phyloP scores from a whole-genome alignment of 2,329 filamentous ascomycete species.

The Sordariomycetes sp. region DNA sequence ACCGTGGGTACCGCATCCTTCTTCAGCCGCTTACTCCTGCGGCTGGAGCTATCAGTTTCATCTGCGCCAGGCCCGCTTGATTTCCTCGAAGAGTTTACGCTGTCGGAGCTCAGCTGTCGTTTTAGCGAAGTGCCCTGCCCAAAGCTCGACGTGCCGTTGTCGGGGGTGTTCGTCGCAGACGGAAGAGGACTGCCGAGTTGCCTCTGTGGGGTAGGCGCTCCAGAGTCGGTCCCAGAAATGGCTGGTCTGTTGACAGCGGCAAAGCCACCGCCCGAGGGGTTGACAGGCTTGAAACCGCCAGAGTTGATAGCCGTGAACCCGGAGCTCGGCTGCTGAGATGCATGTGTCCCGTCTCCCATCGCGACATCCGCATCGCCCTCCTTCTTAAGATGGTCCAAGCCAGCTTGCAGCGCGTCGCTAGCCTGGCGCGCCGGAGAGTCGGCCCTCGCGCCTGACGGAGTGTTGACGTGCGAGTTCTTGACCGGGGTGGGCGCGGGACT shows the following conservation, averaged over 20 bases:
- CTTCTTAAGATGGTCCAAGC: slow-evolving; percentile 28
- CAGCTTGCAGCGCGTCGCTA: slow-evolving; percentile 37
- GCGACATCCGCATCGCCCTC: slow-evolving; percentile 33
- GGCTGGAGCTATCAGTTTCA: slow-evolving; percentile 53
- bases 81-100: slow-evolving; percentile 31
- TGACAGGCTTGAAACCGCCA: slow-evolving; percentile 62
- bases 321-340: slow-evolving; percentile 20
- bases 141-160: slow-evolving; percentile 42
- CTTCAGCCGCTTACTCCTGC: slow-evolving; percentile 85
- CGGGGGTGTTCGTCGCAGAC: slow-evolving; percentile 51
- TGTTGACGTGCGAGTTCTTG: slow-evolving; percentile 49
- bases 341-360: slow-evolving; percentile 27
- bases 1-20: slow-evolving; percentile 73
- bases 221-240: slow-evolving; percentile 1
- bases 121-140: slow-evolving; percentile 54
- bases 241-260: slow-evolving; percentile 49
- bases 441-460: slow-evolving; percentile 41
- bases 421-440: slow-evolving; percentile 55
- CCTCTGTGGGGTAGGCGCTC: slow-evolving; percentile 18
- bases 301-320: slow-evolving; percentile 50
- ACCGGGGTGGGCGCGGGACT: slow-evolving; percentile 56
- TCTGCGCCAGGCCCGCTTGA: slow-evolving; percentile 35
- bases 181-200: slow-evolving; percentile 47
- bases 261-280: slow-evolving; percentile 36
- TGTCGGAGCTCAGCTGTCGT: slow-evolving; percentile 56